Conservation (phyloP, 768 basidiomycete species). For the Chalciporus sphaerocephalus region DNA sequence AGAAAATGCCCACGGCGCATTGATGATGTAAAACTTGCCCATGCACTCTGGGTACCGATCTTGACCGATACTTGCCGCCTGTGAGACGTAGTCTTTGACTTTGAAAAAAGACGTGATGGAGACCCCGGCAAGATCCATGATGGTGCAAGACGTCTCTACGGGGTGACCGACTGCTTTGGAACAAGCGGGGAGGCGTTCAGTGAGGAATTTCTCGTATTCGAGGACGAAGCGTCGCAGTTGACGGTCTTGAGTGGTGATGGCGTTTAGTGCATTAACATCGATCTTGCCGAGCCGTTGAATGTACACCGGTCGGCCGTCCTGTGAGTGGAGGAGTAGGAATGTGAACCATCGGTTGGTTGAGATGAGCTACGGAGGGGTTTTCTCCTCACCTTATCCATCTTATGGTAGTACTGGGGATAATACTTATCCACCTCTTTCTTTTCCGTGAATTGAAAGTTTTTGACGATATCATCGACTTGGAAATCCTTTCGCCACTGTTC, state of each 20-base stretch:
- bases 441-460: conserved; percentile 83
- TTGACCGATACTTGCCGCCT: conserved; percentile 77
- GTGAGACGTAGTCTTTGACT: conserved; percentile 87
- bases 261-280: conserved; percentile 80
- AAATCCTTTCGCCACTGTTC: conserved; percentile 92
- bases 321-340: too few relatives aligned
- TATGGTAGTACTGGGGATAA: conserved; percentile 96
- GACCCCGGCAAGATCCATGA: conserved; percentile 81
- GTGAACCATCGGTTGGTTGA: too few relatives aligned
- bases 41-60: conserved; percentile 90
- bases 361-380: too few relatives aligned
- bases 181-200: conserved; percentile 77
- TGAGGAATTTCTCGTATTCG: conserved; percentile 90
- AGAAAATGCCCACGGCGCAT: conserved; percentile 90
- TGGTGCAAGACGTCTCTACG: conserved; percentile 96
- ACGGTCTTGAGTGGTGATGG: conserved; percentile 78
- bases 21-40: conserved; percentile 99
- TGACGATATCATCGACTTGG: conserved; percentile 68
- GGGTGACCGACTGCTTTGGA: conserved; percentile 70
- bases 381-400: conserved; percentile 79
- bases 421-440: conserved; percentile 80
- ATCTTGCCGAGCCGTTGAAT: conserved; percentile 89
- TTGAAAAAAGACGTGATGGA: conserved; percentile 75
- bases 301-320: conserved; percentile 96
- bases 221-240: conserved; percentile 83